Evolutionary conservation across 768 basidiomycete species (phyloP), one percentile per base, ranked within the genome.

Genomic region (Pleurotus cornucopiae): DNA sequence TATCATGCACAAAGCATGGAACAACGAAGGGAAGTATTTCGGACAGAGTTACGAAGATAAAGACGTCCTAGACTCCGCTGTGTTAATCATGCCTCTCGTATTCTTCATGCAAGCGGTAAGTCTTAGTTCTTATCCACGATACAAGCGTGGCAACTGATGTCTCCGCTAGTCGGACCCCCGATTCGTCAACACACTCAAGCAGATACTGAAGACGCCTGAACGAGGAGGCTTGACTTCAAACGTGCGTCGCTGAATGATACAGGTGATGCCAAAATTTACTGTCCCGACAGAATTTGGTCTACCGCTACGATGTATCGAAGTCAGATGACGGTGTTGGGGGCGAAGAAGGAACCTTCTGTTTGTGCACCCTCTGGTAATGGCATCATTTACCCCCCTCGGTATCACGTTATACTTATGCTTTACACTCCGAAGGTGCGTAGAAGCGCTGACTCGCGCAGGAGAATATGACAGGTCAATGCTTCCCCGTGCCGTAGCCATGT

Each of bases 311-410:
- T 66, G 86, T 89, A 11, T 72, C 69, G 21, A 89, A 89, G 67
- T 85, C 91, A 0, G 87, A 90, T 56, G 96, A 98, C 63, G 96
- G 96, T 5, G 93, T 98, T 11, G 95, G 96, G 1, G 94, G 95
- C 1, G 92, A 96, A 60, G 95, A 97, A 70, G 95, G 95, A 1
- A 94, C 91, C 0, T 97, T 98, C 72, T 92, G 91, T 58, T 74
- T 98, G 46, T 94, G 92, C 64, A 91, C 89, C 0, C 68, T 92
- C 5, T 92, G 89, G 90, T 88, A 51, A 11, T 5, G 74, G 67
- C 54, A 46, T 16, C 21, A 7, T 6, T 25, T 52, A 14, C 13
- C 20, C 25, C 6, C 38, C 14, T 11, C 14, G 26, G 13, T 18
- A 3, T 25, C 25, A 18, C 5, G 5, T 20, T 13, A 14, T 18